Evolutionary conservation across 2,329 filamentous ascomycete genomes (phyloP), one percentile per base, ranked within the genome.

Genomic region (Dendrostoma leiphaemia): DNA sequence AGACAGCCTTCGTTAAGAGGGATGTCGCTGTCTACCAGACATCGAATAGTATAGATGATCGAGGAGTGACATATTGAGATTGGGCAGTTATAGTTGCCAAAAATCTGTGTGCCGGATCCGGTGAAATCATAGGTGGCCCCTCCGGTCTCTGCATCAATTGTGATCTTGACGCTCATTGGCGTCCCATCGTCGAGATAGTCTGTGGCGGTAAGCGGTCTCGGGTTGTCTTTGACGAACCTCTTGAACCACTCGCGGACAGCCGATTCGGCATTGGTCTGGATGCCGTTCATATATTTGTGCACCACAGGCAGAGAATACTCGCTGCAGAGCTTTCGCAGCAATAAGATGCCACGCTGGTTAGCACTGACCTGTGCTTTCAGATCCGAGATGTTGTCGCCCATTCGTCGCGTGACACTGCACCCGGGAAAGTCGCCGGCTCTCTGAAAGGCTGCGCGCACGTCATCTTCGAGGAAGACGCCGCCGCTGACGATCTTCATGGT

Each of bases 221-320:
- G 53, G 48, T 66, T 60, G 48, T 87, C 79, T 57, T 82, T 77
- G 3, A 85, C 63, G 45, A 71, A 28, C 19, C 49, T 52, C 17
- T 61, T 61, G 49, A 71, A 58, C 28, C 62, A 65, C 5, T 59
- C 58, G 3, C 70, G 68, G 1, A 72, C 69, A 0, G 70, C 67
- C 3, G 62, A 48, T 53, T 76, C 73, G 12, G 73, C 73, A 23
- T 71, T 75, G 43, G 65, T 60, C 56, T 75, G 72, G 46, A 75
- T 75, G 41, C 67, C 71, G 34, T 63, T 59, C 74, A 76, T 72
- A 61, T 72, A 71, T 31, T 61, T 63, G 37, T 72, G 70, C 6
- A 71, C 70, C 0, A 64, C 63, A 2, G 56, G 53, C 2, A 69
- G 64, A 1, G 65, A 63, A 23, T 65, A 69, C 53, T 72, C 69